Evolutionary conservation across 2,329 filamentous ascomycete genomes (phyloP), one percentile per base, ranked within the genome.

Genomic region (Aspergillus spinulosporus): DNA sequence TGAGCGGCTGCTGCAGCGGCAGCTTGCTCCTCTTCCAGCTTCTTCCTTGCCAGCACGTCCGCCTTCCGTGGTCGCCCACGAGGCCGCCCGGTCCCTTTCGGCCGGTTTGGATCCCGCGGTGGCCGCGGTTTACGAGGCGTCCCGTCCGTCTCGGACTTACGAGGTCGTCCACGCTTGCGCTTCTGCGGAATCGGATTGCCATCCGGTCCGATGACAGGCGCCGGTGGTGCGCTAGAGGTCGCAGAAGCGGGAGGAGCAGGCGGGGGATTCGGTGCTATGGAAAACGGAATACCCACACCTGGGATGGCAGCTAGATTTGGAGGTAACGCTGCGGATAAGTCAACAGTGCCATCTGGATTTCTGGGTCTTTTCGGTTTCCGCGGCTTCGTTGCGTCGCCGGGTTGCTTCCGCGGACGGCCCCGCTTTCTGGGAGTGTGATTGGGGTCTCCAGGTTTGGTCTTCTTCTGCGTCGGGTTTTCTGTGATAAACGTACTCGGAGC

Each of bases 51-150:
- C 4, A 64, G 62, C 28, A 71, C 61, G 59, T 72, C 69, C 2
- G 65, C 68, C 57, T 72, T 72, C 5, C 68, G 68, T 52, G 70
- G 70, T 46, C 70, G 62, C 14, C 70, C 70, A 31, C 70, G 69
- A 11, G 68, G 69, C 8, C 70, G 65, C 5, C 69, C 69, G 0
- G 68, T 72, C 4, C 68, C 67, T 9, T 64, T 58, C 14, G 60
- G 60, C n/a, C 56, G 56, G 2, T 43, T 57, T 11, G 66, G 59
- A 28, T 64, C 63, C n/a, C 60, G 60, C 3, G 63, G 63, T 9
- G 52, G 51, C 50, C 68, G 70, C 15, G 62, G 60, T 37, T 62
- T 63, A 3, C 62, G 58, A 8, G 63, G 62, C 32, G 59, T 54
- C 26, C 58, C 51, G n/a, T 57, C 59, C 11, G 58, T 57, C 29